phyloP scores from a whole-genome alignment of 805 yeast species.

The Candida anglica region DNA sequence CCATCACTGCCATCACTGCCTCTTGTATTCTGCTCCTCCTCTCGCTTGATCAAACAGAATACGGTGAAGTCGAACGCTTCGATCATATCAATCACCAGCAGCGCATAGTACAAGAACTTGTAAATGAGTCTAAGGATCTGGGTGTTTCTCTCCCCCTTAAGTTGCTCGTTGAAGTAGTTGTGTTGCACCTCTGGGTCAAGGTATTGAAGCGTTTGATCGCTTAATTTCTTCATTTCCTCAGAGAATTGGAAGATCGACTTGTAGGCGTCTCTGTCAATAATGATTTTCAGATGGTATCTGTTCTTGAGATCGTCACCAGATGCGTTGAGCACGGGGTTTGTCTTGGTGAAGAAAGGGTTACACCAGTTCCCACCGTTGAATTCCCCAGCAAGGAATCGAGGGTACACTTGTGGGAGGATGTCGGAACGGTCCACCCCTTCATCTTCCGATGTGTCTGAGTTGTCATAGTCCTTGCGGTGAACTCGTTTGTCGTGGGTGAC shows the following conservation, averaged over 20 bases:
- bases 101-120: constrained; percentile 46
- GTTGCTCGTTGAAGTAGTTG: constrained; percentile 28
- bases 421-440: constrained; percentile 32
- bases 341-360: constrained; percentile 54
- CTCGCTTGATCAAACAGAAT: constrained; percentile 39
- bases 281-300: constrained; percentile 38
- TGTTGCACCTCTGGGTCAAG: constrained; percentile 35
- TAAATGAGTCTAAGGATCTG: constrained; percentile 51
- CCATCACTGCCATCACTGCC: neutral
- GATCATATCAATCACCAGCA: constrained; percentile 47
- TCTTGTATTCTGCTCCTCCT: neutral
- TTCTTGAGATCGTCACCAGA: constrained; percentile 42
- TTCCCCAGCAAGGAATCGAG: constrained; percentile 61
- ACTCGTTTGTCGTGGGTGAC: constrained; percentile 31
- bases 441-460: constrained; percentile 33
- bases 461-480: constrained; percentile 30
- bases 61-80: constrained; percentile 63
- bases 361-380: constrained; percentile 81
- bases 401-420: constrained; percentile 60
- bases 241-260: constrained; percentile 31
- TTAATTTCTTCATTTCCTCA: constrained; percentile 32
- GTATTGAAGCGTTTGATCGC: constrained; percentile 39
- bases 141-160: constrained; percentile 44
- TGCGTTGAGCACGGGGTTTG: constrained; percentile 32
- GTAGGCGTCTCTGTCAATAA: constrained; percentile 49